Conservation (phyloP, 352 stramenopile species). For the Phytophthora megakarya region DNA sequence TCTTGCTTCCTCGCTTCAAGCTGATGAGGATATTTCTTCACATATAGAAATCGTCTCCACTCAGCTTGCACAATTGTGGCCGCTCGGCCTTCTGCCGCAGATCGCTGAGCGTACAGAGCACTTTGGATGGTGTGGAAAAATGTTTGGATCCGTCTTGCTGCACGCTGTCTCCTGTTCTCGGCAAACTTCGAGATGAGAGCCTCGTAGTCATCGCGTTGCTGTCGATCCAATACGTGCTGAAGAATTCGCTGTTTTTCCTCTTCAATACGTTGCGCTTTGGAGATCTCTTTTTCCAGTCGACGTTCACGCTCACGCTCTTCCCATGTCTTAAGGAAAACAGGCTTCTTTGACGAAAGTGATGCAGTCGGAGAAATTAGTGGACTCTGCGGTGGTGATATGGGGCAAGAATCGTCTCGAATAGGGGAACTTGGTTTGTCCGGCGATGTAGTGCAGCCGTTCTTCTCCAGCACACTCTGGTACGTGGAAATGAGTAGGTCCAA, state of each 20-base stretch:
- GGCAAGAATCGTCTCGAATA: not conserved
- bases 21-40: conserved; percentile 25
- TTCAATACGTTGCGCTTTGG: conserved; percentile 63
- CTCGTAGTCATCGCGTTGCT: conserved; percentile 30
- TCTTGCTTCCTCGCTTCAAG: conserved; percentile 21
- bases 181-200: conserved; percentile 9
- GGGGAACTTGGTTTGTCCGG: not conserved
- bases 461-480: conserved; percentile 57
- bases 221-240: conserved; percentile 41
- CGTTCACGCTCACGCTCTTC: conserved; percentile 70
- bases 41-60: conserved; percentile 35
- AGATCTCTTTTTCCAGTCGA: conserved; percentile 60
- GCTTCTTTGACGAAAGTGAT: conserved; percentile 49
- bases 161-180: conserved; percentile 28
- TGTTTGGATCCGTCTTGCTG: conserved; percentile 36
- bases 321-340: conserved; percentile 70
- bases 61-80: conserved; percentile 40
- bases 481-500: conserved; percentile 57
- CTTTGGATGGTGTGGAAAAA: conserved; percentile 23
- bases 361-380: conserved; percentile 16
- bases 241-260: conserved; percentile 63
- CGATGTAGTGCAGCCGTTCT: conserved; percentile 14
- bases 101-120: not conserved
- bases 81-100: conserved; percentile 8
- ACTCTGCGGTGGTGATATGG: not conserved